Evolutionary conservation across 306 rosid species (phyloP).

Genomic region (Quercus variabilis): DNA sequence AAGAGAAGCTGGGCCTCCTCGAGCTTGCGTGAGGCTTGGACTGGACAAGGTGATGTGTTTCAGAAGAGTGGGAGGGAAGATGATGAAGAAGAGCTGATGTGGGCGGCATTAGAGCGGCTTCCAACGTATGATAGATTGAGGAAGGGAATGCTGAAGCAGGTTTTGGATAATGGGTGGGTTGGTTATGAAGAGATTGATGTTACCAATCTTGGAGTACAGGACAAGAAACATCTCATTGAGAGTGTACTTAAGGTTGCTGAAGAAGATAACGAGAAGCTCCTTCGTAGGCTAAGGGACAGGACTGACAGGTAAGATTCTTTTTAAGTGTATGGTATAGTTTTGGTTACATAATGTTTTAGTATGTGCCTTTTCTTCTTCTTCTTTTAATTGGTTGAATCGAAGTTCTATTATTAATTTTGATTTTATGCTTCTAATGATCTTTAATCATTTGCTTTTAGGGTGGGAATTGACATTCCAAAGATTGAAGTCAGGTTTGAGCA

Average conservation of each 20-base stretch:
- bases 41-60: slow-evolving; percentile 22
- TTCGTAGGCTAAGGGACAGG: slow-evolving; percentile 51
- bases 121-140: slow-evolving; percentile 77
- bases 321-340: neutral
- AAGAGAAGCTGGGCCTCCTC: slow-evolving; percentile 39
- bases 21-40: slow-evolving; percentile 9
- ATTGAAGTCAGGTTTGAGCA: slow-evolving; percentile 77
- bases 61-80: slow-evolving; percentile 22
- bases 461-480: slow-evolving; percentile 65
- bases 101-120: slow-evolving; percentile 89
- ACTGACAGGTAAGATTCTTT: slow-evolving; percentile 41
- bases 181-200: slow-evolving; percentile 56
- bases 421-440: neutral
- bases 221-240: slow-evolving; percentile 52
- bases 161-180: slow-evolving; percentile 45
- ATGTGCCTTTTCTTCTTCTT: neutral
- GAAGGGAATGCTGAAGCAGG: slow-evolving; percentile 55
- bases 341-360: neutral
- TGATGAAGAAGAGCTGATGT: slow-evolving; percentile 60
- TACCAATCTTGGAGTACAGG: slow-evolving; percentile 40
- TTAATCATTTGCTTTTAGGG: slow-evolving; percentile 34
- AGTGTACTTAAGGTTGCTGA: slow-evolving; percentile 48
- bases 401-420: too few species aligned
- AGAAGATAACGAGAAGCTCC: slow-evolving; percentile 74
- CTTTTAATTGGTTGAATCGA: neutral